Base-by-base conservation (phyloP, 2,329 filamentous ascomycete species). In the Fusarium coffeatum region DNA sequence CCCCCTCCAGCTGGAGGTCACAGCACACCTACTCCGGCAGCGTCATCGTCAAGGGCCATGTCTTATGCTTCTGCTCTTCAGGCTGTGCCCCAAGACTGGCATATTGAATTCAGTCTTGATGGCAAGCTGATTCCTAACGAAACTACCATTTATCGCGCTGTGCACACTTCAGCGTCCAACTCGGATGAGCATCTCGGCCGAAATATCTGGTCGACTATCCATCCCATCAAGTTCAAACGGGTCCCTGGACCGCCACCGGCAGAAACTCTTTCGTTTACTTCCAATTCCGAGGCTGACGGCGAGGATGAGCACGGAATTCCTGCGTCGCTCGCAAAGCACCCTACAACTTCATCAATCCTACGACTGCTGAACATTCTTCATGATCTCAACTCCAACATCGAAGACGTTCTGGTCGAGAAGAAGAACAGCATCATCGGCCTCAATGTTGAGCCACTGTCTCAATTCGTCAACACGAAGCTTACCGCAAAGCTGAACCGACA, bases 381-480 rank as follows among this genome's bases (percentile, higher is more conserved):
- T 76, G 92, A 95, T 55, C 85, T 99, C 69, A 99, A 98, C 76
- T 90, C 93, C 32, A 97, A 98, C 66, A 88, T 98, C 18, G 94
- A 98, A 72, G 95, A 98, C 77, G 92, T 98, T 6, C 80, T 98
- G 66, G 88, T 92, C 4, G 92, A 95, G 66, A 92, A 92, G 74
- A 72, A 78, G 53, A 92, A 92, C 75, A 89, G 90, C 55, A 83
- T 87, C 5, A 81, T 92, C 62, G 90, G 89, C 66, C 83, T 97
- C 28, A 93, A 92, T 51, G 86, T 90, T 3, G 95, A 98, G 80
- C 93, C 95, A 0, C 81, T 97, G 48, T 91, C 94, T 4, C 94
- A 98, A 73, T 99, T 99, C 74, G 96, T 99, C 81, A 99, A 99
- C 77, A 98, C 96, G 1, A 99, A 99, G 80, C 87, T 99, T 40